phyloP scores from a whole-genome alignment of 352 stramenopile species.

The Phytopythium boreale region DNA sequence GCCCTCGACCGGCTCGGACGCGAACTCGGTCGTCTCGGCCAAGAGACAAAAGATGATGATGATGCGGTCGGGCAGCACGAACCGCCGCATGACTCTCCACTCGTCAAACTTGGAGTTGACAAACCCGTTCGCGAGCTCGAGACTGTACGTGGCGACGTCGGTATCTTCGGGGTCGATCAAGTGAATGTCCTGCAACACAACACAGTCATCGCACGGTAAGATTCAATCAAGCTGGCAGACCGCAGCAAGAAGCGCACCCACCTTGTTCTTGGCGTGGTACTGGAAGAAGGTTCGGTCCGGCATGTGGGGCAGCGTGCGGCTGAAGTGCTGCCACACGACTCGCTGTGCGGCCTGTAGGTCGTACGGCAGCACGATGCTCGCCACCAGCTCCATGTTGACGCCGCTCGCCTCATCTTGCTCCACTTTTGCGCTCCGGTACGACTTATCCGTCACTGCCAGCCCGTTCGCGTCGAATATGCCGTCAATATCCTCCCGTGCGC shows the following conservation, averaged over 20 bases:
- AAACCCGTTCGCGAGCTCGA: not conserved
- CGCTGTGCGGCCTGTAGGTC: slow-evolving; percentile 11
- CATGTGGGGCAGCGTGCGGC: not conserved
- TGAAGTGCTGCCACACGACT: slow-evolving; percentile 24
- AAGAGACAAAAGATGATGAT: slow-evolving; percentile 3
- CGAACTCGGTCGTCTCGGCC: slow-evolving; percentile 4
- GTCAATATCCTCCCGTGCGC: not conserved
- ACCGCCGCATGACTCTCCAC: slow-evolving; percentile 1
- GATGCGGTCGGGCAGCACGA: not conserved
- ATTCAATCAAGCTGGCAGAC: slow-evolving; percentile 21
- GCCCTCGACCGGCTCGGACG: not conserved
- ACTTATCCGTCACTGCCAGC: slow-evolving; percentile 7
- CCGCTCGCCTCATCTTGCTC: slow-evolving; percentile 12
- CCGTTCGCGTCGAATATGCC: slow-evolving; percentile 3
- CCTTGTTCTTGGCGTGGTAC: slow-evolving; percentile 51
- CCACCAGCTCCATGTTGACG: slow-evolving; percentile 22
- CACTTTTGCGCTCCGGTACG: slow-evolving; percentile 16
- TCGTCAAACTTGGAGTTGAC: slow-evolving; percentile 4
- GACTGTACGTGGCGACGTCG: not conserved
- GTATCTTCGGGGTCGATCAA: not conserved
- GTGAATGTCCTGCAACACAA: not conserved
- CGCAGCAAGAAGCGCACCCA: slow-evolving; percentile 44
- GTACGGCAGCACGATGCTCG: slow-evolving; percentile 24
- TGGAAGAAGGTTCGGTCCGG: slow-evolving; percentile 15
- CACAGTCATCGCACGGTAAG: not conserved